Conservation (phyloP, 306 rosid genomes). For the Quercus agrifolia region DNA sequence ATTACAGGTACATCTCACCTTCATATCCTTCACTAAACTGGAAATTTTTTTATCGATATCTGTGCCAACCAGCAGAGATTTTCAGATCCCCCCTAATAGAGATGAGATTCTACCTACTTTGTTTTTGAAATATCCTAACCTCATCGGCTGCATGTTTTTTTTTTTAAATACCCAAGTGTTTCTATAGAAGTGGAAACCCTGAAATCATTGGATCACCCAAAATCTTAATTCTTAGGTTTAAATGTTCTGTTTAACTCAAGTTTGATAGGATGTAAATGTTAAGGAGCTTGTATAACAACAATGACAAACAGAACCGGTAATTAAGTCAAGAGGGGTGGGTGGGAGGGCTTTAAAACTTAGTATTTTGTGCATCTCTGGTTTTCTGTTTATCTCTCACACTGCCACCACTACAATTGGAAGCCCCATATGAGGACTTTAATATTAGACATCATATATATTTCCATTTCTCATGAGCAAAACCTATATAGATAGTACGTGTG, state of each 20-base stretch:
- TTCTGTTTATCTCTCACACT: no score
- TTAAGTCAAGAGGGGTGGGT: background rate
- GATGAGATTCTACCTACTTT: background rate
- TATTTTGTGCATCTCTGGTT: background rate
- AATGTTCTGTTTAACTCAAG: background rate
- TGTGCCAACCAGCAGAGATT: slow-evolving; percentile 5
- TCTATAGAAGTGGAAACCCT: slow-evolving; percentile 1
- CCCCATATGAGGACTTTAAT: no score
- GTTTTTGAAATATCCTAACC: background rate
- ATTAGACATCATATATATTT: no score
- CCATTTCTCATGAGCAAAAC: no score
- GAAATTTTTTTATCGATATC: background rate
- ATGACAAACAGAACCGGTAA: background rate
- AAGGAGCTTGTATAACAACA: background rate
- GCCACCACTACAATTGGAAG: no score
- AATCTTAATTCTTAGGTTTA: background rate
- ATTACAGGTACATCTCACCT: slow-evolving; percentile 64
- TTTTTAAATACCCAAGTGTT: background rate
- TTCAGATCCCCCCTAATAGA: background rate
- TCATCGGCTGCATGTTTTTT: background rate
- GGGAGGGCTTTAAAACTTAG: background rate
- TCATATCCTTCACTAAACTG: slow-evolving; percentile 9
- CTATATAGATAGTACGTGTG: no score
- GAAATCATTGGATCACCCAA: slow-evolving; percentile 3
- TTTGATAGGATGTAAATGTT: background rate